Evolutionary conservation across 495 filamentous ascomycete genomes (phyloP), one percentile per base, ranked within the genome.

Genomic region (Podospora tetraspora): DNA sequence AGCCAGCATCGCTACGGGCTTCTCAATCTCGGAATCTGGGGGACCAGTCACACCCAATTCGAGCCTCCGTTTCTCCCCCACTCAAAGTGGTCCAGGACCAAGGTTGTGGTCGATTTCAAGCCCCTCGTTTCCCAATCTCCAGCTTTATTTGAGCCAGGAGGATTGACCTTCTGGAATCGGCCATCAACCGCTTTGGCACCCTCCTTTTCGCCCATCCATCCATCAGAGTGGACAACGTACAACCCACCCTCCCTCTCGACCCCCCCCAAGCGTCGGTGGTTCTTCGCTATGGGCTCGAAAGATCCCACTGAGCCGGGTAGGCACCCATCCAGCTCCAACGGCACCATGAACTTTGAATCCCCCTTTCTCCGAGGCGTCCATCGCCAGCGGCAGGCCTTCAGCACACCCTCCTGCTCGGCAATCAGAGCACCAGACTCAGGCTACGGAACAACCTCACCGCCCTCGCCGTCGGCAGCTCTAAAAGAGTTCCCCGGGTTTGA

Each of bases 351-450:
- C 57, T 66, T 29, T 34, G 63, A 29, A 56, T 57, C 64, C 34
- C 56, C 32, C 32, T 29, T 59, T 29, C 59, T 24, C 59, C 59
- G 13, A 60, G 27, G 19, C 24, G 8, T 27, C 25, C 58, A 22
- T 59, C 59, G 27, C 22, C 59, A 22, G 62, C 66, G 56, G 24
- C 67, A 69, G 3, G 63, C 59, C 22, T 25, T 34, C 43, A 69
- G 66, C 57, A 69, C 64, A 13, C 68, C 71, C 27, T 19, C 59
- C 4, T 63, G 68, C 34, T 27, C 66, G 56, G n/a, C 68, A 21
- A 7, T 23, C 16, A 72, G 71, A 29, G 69, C 74, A 1, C 12
- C 68, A 24, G 75, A 77, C 21, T 77, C 75, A 5, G 75, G 75
- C 24, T 77, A 77, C 37, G 72, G 62, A n/a, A 52, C 43, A n/a